A percentile compares a stretch with the other conserved stretches of the same genome.
Evolutionary conservation across 176 grass and related monocot genomes (phyloP).

Genomic region (Oryza longistaminata): DNA sequence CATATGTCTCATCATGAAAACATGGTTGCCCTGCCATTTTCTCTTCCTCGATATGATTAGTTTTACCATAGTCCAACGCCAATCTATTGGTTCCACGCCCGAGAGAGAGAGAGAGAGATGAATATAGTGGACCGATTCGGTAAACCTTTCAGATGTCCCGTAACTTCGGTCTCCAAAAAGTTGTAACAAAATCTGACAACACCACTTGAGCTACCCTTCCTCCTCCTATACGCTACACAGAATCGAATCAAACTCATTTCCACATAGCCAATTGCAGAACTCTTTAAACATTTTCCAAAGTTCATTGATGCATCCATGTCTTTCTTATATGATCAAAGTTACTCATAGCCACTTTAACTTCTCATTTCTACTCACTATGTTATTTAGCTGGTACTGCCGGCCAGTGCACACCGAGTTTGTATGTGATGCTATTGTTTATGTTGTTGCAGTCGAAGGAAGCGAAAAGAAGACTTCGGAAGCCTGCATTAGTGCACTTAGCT

Average conservation of each 20-base stretch:
- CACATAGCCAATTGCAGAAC: not conserved
- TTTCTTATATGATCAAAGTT: not conserved
- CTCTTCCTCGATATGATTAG: not conserved
- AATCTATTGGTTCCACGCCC: not conserved
- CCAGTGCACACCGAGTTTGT: not conserved
- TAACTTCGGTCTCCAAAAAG: not conserved
- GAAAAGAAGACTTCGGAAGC: constrained; percentile 78
- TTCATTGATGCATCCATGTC: not conserved
- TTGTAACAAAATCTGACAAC: not conserved
- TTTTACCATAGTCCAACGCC: not conserved
- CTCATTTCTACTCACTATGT: not conserved
- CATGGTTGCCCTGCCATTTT: not conserved
- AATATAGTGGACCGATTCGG: not conserved
- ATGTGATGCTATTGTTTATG: constrained; percentile 29
- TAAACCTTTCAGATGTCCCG: not conserved
- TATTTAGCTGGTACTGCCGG: not conserved
- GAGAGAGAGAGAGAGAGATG: not conserved
- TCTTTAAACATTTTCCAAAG: not conserved
- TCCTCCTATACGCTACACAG: not conserved
- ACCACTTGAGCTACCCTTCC: not conserved
- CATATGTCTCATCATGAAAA: not conserved
- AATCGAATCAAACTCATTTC: constrained; percentile 7
- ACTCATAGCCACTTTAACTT: not conserved
- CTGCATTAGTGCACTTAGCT: constrained; percentile 81
- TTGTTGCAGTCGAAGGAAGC: constrained; percentile 72